Conservation (phyloP, 2,329 filamentous ascomycete genomes). For the Thielaviopsis musarum region DNA sequence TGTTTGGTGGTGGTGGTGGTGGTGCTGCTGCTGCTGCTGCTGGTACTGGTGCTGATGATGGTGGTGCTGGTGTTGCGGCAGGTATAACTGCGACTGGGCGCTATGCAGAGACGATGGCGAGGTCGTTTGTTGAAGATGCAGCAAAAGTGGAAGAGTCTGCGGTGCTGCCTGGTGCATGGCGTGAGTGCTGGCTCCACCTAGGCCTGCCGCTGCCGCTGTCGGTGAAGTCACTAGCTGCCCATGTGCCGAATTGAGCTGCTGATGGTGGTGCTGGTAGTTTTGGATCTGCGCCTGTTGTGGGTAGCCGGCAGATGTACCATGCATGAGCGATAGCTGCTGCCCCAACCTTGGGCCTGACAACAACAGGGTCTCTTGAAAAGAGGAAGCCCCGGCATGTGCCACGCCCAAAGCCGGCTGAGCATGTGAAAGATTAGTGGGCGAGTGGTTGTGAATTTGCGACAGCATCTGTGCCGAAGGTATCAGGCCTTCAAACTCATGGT, state of each 20-base stretch:
- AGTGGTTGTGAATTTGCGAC: constrained; percentile 7
- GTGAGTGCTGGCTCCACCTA: constrained; percentile 8
- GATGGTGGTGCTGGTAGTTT: not conserved
- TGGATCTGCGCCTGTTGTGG: not conserved
- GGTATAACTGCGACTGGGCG: not conserved
- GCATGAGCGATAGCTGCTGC: not conserved
- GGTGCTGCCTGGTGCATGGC: constrained; percentile 7
- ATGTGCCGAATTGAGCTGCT: not conserved
- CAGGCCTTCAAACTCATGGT: not conserved
- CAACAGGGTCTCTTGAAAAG: not conserved
- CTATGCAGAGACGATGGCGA: not conserved
- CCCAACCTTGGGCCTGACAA: not conserved
- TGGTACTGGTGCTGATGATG: not conserved
- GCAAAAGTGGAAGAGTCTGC: not conserved
- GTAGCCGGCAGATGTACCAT: not conserved
- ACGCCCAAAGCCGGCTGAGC: not conserved
- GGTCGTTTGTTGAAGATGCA: not conserved
- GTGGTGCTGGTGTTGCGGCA: constrained; percentile 6
- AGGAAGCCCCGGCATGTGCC: not conserved
- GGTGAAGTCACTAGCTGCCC: constrained; percentile 5
- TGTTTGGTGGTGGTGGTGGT: constrained; percentile 1
- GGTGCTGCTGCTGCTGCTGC: not conserved
- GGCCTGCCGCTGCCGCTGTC: not conserved
- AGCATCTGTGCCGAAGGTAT: not conserved
- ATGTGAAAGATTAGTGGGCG: constrained; percentile 1